Conservation (phyloP, 805 yeast genomes). For the Zygotorulaspora florentina region DNA sequence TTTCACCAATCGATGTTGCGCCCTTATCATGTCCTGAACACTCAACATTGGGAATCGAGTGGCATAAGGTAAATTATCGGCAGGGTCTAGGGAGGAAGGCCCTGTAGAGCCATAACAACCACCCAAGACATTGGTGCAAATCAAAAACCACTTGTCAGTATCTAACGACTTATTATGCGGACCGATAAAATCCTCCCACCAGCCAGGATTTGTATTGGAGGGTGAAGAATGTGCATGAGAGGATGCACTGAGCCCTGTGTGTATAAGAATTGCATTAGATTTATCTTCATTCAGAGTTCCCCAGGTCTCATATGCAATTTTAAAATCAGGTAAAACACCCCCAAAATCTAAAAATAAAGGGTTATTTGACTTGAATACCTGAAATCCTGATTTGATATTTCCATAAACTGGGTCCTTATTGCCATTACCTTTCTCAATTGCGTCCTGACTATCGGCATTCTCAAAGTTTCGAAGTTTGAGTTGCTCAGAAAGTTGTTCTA, state of each 20-base stretch:
- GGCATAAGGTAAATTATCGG: slow-evolving; percentile 62
- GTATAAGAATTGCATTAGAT: slow-evolving; percentile 73
- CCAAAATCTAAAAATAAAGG: slow-evolving; percentile 81
- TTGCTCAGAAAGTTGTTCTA: slow-evolving; percentile 51
- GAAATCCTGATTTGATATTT: slow-evolving; percentile 62
- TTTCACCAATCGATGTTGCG: slow-evolving; percentile 66
- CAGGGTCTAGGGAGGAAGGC: slow-evolving; percentile 76
- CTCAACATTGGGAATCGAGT: slow-evolving; percentile 85
- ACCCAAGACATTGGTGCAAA: slow-evolving; percentile 89
- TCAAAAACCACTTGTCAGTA: slow-evolving; percentile 72
- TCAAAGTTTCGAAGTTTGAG: slow-evolving; percentile 11
- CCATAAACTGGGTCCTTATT: slow-evolving; percentile 83
- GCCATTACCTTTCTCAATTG: slow-evolving; percentile 12
- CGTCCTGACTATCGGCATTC: background rate
- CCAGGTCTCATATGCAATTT: slow-evolving; percentile 94
- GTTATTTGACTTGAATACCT: slow-evolving; percentile 47
- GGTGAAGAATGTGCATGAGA: slow-evolving; percentile 86
- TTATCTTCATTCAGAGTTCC: slow-evolving; percentile 60
- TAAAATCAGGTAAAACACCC: slow-evolving; percentile 64
- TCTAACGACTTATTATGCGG: slow-evolving; percentile 69
- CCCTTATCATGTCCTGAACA: slow-evolving; percentile 85
- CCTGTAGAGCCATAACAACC: slow-evolving; percentile 97
- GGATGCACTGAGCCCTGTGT: slow-evolving; percentile 90
- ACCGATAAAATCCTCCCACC: slow-evolving; percentile 97
- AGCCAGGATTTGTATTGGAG: slow-evolving; percentile 67